A percentile compares a stretch with the other conserved stretches of the same genome.
Evolutionary conservation across 192 early-diverging fungal species (phyloP).

Genomic region (Dissophora ornata): DNA sequence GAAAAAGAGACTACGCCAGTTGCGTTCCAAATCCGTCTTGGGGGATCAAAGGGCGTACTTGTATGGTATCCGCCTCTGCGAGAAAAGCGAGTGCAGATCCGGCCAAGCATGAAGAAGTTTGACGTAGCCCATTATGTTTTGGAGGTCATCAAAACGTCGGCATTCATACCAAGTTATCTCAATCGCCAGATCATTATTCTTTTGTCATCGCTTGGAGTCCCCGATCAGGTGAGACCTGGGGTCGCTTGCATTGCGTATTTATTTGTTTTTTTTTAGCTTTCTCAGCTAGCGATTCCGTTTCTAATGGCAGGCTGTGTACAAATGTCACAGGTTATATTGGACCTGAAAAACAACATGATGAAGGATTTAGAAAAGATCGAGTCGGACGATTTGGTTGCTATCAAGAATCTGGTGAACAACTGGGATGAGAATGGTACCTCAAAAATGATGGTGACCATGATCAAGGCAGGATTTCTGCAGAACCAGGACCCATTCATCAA

Average conservation of each 20-base stretch:
- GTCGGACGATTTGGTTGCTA: conserved; percentile 41
- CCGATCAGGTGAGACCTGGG: conserved; percentile 47
- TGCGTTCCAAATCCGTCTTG: conserved; percentile 80
- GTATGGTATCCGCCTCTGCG: conserved; percentile 44
- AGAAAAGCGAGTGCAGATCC: conserved; percentile 57
- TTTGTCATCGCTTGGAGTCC: conserved; percentile 66
- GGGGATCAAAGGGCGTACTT: conserved; percentile 73
- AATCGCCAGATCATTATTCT: conserved; percentile 77
- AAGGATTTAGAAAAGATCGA: conserved; percentile 53
- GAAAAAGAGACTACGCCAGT: conserved; percentile 57
- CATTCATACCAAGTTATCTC: conserved; percentile 62
- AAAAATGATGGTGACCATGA: conserved; percentile 52
- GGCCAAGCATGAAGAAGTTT: conserved; percentile 72
- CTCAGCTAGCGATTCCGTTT: neutral
- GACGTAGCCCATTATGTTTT: conserved; percentile 58
- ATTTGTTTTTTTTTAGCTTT: neutral
- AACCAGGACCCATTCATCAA: conserved; percentile 56
- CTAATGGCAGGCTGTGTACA: neutral
- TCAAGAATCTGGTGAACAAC: conserved; percentile 52
- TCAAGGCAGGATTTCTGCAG: conserved; percentile 61
- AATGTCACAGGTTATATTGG: conserved; percentile 56
- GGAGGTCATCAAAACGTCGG: conserved; percentile 69
- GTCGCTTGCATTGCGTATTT: too few relatives aligned
- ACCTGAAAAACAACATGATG: conserved; percentile 59
- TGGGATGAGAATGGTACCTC: conserved; percentile 59